Conservation (phyloP, 352 stramenopile species). For the Phytophthora megakarya region DNA sequence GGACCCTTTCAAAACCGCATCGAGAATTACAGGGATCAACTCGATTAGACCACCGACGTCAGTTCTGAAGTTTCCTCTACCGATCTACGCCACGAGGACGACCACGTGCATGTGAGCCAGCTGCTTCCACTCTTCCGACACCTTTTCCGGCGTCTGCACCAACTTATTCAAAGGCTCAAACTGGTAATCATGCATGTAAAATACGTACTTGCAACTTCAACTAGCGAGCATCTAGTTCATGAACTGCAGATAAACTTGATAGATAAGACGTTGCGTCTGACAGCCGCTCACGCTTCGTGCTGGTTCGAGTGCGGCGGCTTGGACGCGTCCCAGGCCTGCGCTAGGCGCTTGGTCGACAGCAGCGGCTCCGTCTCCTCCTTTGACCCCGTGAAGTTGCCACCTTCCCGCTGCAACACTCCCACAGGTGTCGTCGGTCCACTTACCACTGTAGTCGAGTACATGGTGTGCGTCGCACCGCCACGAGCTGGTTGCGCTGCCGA, state of each 20-base stretch:
- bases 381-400: conserved; percentile 31
- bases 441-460: conserved; percentile 38
- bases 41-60: conserved; percentile 27
- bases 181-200: conserved; percentile 16
- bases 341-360: conserved; percentile 56
- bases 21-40: too few species aligned
- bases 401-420: conserved; percentile 9
- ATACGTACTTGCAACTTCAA: conserved; percentile 13
- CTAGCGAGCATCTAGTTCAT: not conserved
- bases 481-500: conserved; percentile 23
- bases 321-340: conserved; percentile 51
- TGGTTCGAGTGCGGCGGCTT: conserved; percentile 30
- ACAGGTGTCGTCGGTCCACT: conserved; percentile 30
- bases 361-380: conserved; percentile 67
- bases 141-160: conserved; percentile 16
- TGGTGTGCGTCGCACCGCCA: conserved; percentile 12
- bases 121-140: conserved; percentile 3
- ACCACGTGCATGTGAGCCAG: not conserved
- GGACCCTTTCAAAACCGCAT: too few species aligned
- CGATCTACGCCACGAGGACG: conserved; percentile 10
- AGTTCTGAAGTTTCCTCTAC: not conserved
- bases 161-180: conserved; percentile 11
- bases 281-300: conserved; percentile 11
- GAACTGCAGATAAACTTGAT: conserved; percentile 11
- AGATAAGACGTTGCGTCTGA: conserved; percentile 16